Evolutionary conservation across 495 filamentous ascomycete genomes (phyloP).

Genomic region (Xylaria cubensis): DNA sequence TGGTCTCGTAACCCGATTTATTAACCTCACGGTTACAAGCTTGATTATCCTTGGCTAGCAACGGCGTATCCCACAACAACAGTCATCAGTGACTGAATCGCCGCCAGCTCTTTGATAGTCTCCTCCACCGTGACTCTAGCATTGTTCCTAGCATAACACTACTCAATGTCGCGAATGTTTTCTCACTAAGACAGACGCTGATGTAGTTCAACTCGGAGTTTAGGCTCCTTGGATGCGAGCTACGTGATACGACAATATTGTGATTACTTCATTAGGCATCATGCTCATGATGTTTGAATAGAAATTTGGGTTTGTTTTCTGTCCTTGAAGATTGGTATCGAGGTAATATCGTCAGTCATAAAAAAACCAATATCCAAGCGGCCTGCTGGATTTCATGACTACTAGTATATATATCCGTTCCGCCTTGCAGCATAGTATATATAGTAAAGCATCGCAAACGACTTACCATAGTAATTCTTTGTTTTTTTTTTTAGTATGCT

Average conservation of each 20-base stretch:
- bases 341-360: not conserved
- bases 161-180: not conserved
- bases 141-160: not conserved
- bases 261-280: not conserved
- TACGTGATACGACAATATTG: not conserved
- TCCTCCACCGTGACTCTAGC: not conserved
- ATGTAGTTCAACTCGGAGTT: not conserved
- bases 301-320: not conserved
- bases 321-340: not conserved
- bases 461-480: not conserved
- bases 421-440: not conserved
- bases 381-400: not conserved
- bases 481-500: not conserved
- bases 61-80: not conserved
- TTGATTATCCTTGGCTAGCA: not conserved
- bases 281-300: not conserved
- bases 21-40: not conserved
- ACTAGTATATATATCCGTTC: not conserved
- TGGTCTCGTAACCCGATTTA: not conserved
- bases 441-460: not conserved
- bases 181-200: not conserved
- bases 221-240: not conserved
- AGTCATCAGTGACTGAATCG: not conserved
- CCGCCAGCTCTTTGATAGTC: not conserved
- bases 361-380: not conserved